Conservation (phyloP, 2,329 filamentous ascomycete species). For the Harringtonia lauricola region DNA sequence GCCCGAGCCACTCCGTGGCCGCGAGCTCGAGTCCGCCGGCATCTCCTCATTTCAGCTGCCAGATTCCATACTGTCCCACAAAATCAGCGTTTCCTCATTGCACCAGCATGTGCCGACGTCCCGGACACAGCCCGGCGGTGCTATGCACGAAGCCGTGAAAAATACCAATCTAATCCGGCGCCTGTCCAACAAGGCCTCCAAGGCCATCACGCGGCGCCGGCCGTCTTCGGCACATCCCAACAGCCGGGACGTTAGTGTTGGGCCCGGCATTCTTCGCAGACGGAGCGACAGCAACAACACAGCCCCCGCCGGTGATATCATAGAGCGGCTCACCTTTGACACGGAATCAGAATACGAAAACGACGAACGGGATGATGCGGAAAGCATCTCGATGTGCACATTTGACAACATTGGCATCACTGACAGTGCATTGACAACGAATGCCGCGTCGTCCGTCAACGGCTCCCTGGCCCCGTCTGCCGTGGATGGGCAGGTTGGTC, state of each 20-base stretch:
- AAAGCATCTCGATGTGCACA: slow-evolving; percentile 15
- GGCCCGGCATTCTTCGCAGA: slow-evolving; percentile 72
- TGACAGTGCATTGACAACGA: slow-evolving; percentile 36
- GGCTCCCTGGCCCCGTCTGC: slow-evolving; percentile 14
- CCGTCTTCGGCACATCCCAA: slow-evolving; percentile 67
- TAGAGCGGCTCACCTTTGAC: slow-evolving; percentile 19
- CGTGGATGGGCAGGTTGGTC: slow-evolving; percentile 36
- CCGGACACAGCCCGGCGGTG: slow-evolving; percentile 29
- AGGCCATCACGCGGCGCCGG: slow-evolving; percentile 56
- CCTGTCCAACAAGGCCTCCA: slow-evolving; percentile 70
- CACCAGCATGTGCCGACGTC: slow-evolving; percentile 29
- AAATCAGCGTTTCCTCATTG: slow-evolving; percentile 51
- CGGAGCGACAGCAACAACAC: slow-evolving; percentile 84
- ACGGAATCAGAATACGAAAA: slow-evolving; percentile 50
- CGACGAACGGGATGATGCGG: slow-evolving; percentile 33
- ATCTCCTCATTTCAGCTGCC: slow-evolving; percentile 57
- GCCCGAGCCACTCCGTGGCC: slow-evolving; percentile 49
- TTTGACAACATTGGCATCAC: slow-evolving; percentile 29
- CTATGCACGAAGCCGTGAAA: slow-evolving; percentile 37
- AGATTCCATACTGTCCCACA: slow-evolving; percentile 54
- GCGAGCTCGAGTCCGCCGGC: slow-evolving; percentile 38
- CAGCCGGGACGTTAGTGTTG: slow-evolving; percentile 77
- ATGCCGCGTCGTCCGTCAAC: slow-evolving; percentile 32
- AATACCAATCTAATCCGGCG: slow-evolving; percentile 58
- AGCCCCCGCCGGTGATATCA: slow-evolving; percentile 31